phyloP scores from a whole-genome alignment of 163 green algal genomes.

The Chlamydomonas reinhardtii region DNA sequence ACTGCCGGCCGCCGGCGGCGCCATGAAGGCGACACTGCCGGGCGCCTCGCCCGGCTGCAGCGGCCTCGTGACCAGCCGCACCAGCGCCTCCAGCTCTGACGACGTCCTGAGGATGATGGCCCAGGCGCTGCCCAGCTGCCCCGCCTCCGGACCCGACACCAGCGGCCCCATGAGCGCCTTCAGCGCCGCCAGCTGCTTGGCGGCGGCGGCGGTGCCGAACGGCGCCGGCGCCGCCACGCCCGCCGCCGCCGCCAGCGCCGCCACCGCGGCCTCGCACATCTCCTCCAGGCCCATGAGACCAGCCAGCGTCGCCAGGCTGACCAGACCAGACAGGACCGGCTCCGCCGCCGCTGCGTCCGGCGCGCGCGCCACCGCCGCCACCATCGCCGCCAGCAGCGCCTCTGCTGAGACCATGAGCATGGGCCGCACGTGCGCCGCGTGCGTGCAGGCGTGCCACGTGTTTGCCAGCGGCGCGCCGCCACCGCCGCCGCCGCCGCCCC shows the following conservation, averaged over 20 bases:
- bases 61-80: constrained; percentile 48
- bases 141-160: constrained; percentile 69
- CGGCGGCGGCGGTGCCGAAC: constrained; percentile 59
- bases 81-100: constrained; percentile 78
- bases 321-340: constrained; percentile 48
- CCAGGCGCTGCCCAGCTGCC: constrained; percentile 85
- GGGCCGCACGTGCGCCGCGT: constrained; percentile 85
- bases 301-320: constrained; percentile 74
- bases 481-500: constrained; percentile 52
- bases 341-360: constrained; percentile 49
- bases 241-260: constrained; percentile 60
- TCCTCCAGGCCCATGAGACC: constrained; percentile 79
- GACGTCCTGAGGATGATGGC: constrained; percentile 80
- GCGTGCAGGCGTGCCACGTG: constrained; percentile 78
- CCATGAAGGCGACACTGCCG: constrained; percentile 13
- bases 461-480: neutral
- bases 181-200: constrained; percentile 72
- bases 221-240: constrained; percentile 47
- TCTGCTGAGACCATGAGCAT: constrained; percentile 83
- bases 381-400: constrained; percentile 62
- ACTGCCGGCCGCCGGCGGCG: neutral
- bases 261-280: constrained; percentile 74
- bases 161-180: constrained; percentile 59
- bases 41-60: constrained; percentile 34
- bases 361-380: constrained; percentile 39